Percentiles rank a stretch among this genome's conserved stretches.
These are phyloP conservation scores for Allium cepa DNA, from an alignment of 106 monocot genomes.

Conservation along the genomic window DNA sequence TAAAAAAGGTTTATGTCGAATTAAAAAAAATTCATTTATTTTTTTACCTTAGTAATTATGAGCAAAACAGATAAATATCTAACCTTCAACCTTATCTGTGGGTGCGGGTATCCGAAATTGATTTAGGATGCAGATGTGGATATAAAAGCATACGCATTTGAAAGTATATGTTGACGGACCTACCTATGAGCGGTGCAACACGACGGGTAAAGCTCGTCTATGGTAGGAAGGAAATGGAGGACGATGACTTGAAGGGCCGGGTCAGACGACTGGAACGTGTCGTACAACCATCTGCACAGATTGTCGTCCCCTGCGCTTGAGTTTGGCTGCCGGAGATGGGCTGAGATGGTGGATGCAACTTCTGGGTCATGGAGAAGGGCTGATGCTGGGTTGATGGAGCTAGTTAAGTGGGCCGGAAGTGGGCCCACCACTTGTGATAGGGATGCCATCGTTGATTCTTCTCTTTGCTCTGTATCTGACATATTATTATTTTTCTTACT, in stretches of 20 bases:
- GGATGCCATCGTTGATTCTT: conserved; percentile 15
- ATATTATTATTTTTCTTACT: no score
- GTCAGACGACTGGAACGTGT: conserved; percentile 54
- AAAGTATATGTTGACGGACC: no score
- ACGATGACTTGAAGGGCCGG: conserved; percentile 54
- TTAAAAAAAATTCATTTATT: no score
- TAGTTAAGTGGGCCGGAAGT: conserved; percentile 16
- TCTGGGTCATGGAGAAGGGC: conserved; percentile 42
- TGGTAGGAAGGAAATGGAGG: conserved; percentile 45
- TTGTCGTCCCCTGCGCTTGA: conserved; percentile 57
- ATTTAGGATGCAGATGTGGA: no score
- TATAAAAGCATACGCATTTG: no score
- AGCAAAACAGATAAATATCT: no score
- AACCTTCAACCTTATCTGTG: no score
- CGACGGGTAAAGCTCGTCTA: conserved; percentile 52
- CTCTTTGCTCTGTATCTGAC: background rate
- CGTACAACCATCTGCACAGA: conserved; percentile 74
- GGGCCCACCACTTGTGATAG: conserved; percentile 34
- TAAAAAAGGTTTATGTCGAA: no score
- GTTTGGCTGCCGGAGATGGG: conserved; percentile 28
- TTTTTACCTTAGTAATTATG: no score
- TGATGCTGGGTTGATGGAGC: conserved; percentile 27
- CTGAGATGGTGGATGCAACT: conserved; percentile 15
- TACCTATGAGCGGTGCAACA: conserved; percentile 13
- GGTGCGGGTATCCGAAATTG: no score